Percentiles rank a stretch among this genome's conserved stretches.
Evolutionary conservation across 768 basidiomycete species (phyloP).

Genomic region (Phaffia australis): DNA sequence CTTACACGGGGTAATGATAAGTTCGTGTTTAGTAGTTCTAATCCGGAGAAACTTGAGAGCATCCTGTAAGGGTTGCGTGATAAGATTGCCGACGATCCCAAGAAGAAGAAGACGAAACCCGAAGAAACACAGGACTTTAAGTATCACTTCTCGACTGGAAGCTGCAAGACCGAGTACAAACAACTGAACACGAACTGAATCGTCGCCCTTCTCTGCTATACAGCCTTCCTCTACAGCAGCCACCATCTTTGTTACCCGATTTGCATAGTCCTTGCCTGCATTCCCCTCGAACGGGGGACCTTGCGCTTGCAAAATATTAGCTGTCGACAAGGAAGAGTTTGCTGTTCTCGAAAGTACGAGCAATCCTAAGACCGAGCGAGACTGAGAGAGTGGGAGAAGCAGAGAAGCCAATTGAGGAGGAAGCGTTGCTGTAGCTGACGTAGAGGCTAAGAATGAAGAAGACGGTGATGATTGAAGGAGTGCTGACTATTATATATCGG

Average conservation of each 20-base stretch:
- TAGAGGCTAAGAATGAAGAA: not conserved
- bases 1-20: conserved; percentile 88
- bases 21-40: conserved; percentile 78
- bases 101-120: not conserved
- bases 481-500: too few relatives aligned
- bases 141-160: not conserved
- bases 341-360: conserved; percentile 20
- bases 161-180: not conserved
- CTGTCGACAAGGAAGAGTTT: not conserved
- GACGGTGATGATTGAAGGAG: not conserved
- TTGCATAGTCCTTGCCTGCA: conserved; percentile 35
- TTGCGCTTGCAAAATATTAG: conserved; percentile 59
- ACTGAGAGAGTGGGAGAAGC: conserved; percentile 12
- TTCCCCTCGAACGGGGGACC: conserved; percentile 36
- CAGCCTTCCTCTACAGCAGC: conserved; percentile 66
- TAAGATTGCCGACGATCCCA: too few relatives aligned
- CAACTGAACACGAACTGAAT: conserved; percentile 42
- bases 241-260: conserved; percentile 48
- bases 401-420: conserved; percentile 16
- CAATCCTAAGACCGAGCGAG: conserved; percentile 18
- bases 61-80: conserved; percentile 46
- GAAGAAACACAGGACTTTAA: conserved; percentile 1
- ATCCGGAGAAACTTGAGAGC: conserved; percentile 80
- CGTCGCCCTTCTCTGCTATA: conserved; percentile 53
- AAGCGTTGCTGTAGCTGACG: conserved; percentile 4